Conservation (phyloP, 1,284 basidiomycete species). For the Cystobasidium sp. region DNA sequence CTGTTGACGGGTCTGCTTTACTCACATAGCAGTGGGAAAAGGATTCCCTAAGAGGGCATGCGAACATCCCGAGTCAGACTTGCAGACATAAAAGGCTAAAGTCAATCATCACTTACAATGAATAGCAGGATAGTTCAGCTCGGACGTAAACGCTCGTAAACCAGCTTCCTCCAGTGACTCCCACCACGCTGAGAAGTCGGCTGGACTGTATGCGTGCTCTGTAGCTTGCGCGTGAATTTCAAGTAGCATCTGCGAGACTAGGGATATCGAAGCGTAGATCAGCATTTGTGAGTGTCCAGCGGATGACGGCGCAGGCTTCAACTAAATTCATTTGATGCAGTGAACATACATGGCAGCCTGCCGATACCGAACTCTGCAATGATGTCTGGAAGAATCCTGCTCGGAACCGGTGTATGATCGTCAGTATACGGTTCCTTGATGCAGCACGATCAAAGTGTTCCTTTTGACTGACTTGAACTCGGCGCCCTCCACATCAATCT, state of each 20-base stretch:
- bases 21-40: constrained; percentile 39
- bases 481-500: constrained; percentile 39
- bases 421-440: neutral
- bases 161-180: constrained; percentile 64
- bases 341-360: constrained; percentile 34
- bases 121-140: constrained; percentile 44
- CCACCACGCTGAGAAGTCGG: constrained; percentile 64
- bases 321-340: neutral
- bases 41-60: neutral
- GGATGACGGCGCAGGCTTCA: neutral
- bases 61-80: neutral
- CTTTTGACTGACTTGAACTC: constrained; percentile 30
- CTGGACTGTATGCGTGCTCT: constrained; percentile 58
- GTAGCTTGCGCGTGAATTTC: constrained; percentile 65
- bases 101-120: constrained; percentile 1
- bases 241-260: constrained; percentile 60
- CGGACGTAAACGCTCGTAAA: constrained; percentile 63
- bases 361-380: constrained; percentile 26
- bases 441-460: neutral
- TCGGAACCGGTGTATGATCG: neutral
- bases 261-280: neutral
- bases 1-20: neutral
- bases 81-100: neutral
- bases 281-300: neutral
- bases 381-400: constrained; percentile 32